A percentile compares a stretch with the other conserved stretches of the same genome.
Conservation (phyloP, 2,329 filamentous ascomycete genomes). For the Aspergillus pseudotamarii region DNA sequence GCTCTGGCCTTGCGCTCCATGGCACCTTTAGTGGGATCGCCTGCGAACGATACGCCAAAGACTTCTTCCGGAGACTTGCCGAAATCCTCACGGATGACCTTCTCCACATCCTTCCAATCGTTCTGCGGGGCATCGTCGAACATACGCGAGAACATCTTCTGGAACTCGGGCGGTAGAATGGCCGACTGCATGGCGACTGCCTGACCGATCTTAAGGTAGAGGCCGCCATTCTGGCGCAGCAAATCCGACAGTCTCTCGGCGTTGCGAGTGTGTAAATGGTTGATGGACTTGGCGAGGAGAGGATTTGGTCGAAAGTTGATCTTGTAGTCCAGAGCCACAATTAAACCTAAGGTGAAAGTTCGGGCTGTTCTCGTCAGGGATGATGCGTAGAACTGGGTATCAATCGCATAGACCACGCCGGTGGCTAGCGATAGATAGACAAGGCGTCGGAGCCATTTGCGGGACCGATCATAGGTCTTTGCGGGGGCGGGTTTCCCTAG, state of each 20-base stretch:
- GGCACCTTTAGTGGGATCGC: slow-evolving; percentile 63
- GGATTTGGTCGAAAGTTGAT: slow-evolving; percentile 88
- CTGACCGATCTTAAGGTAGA: slow-evolving; percentile 98
- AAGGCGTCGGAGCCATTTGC: slow-evolving; percentile 77
- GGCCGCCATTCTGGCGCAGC: slow-evolving; percentile 80
- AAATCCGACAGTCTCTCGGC: slow-evolving; percentile 82
- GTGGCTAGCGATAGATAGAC: slow-evolving; percentile 62
- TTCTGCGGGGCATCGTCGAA: slow-evolving; percentile 98
- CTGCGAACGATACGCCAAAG: slow-evolving; percentile 82
- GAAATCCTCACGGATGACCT: slow-evolving; percentile 86
- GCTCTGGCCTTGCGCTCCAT: slow-evolving; percentile 72
- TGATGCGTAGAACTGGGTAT: slow-evolving; percentile 76
- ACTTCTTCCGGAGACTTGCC: slow-evolving; percentile 83
- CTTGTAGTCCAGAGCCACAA: slow-evolving; percentile 92
- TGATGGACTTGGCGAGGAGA: slow-evolving; percentile 70
- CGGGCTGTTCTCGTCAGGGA: slow-evolving; percentile 76
- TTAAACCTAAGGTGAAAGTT: slow-evolving; percentile 77
- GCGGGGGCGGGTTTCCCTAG: slow-evolving; percentile 72
- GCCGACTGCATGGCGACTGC: slow-evolving; percentile 98
- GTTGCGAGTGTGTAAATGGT: slow-evolving; percentile 79
- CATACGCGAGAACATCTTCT: slow-evolving; percentile 94
- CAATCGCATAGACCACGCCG: slow-evolving; percentile 67
- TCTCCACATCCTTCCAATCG: slow-evolving; percentile 80
- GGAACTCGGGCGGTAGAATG: slow-evolving; percentile 88
- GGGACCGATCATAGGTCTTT: slow-evolving; percentile 69